Evolutionary conservation across 23 red algal species (phyloP).

Genomic region (Gracilaria caudata): DNA sequence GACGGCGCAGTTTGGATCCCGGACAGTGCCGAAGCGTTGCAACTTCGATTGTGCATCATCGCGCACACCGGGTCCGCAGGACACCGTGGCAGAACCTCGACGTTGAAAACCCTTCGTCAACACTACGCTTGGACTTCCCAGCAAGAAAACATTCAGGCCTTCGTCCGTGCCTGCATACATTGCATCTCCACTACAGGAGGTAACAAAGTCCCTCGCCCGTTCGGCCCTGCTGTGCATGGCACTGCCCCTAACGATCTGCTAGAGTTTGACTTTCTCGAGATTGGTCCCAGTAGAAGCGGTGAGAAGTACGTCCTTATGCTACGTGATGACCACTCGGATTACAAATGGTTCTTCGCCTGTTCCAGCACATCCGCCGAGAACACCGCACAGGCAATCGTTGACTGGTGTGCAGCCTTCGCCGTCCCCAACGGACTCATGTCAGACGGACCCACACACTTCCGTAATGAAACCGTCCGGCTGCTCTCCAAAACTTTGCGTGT

Average conservation of each 20-base stretch:
- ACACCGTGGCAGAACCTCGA: slow-evolving; percentile 3
- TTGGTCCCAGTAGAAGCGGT: not conserved
- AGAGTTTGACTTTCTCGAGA: slow-evolving; percentile 6
- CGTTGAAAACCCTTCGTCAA: not conserved
- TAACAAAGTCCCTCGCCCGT: not conserved
- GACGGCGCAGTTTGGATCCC: slow-evolving; percentile 24
- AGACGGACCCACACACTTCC: slow-evolving; percentile 8
- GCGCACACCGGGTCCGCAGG: not conserved
- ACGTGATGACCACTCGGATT: slow-evolving; percentile 13
- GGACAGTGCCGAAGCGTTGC: not conserved
- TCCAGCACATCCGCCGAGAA: not conserved
- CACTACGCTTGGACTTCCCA: slow-evolving; percentile 26
- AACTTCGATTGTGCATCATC: slow-evolving; percentile 27
- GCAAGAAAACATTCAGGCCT: slow-evolving; percentile 9
- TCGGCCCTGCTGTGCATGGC: not conserved
- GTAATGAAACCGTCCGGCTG: not conserved
- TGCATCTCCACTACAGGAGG: slow-evolving; percentile 19
- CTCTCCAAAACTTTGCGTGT: not conserved
- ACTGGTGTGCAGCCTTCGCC: slow-evolving; percentile 19
- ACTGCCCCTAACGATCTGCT: slow-evolving; percentile 14
- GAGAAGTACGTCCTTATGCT: slow-evolving; percentile 1
- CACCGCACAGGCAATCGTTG: slow-evolving; percentile 1
- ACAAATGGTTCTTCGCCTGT: slow-evolving; percentile 10
- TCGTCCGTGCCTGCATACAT: not conserved
- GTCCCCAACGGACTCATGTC: not conserved